Conservation (phyloP, 1,139 yeast species). For the Geotrichum reessii region DNA sequence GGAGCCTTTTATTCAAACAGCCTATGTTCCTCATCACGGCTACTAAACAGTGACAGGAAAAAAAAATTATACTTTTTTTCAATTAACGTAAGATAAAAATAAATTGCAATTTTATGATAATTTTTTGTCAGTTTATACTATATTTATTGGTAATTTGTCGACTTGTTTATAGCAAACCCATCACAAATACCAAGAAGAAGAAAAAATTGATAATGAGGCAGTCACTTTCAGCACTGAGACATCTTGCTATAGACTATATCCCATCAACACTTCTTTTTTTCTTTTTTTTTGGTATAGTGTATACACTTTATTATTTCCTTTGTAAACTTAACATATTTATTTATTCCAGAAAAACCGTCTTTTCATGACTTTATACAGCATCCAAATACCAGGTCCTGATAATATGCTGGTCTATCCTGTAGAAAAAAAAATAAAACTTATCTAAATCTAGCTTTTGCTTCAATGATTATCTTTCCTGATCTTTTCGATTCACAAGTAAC, state of each 20-base stretch:
- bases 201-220: neutral
- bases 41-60: neutral
- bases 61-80: neutral
- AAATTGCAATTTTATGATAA: neutral
- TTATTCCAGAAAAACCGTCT: too few species aligned
- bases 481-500: slow-evolving; percentile 42
- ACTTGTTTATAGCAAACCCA: neutral
- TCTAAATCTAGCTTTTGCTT: neutral
- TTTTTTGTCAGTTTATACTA: too few species aligned
- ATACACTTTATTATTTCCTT: too few species aligned
- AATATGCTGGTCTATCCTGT: too few species aligned
- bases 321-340: too few species aligned
- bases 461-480: neutral
- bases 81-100: neutral
- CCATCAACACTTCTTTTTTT: too few species aligned
- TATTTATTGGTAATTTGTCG: too few species aligned
- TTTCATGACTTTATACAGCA: too few species aligned
- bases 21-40: slow-evolving; percentile 25
- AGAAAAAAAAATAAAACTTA: neutral
- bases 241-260: too few species aligned
- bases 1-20: slow-evolving; percentile 27
- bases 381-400: too few species aligned
- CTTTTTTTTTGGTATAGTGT: too few species aligned
- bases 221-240: too few species aligned
- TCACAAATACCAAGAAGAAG: neutral